These are phyloP conservation scores for Colletotrichum orchidophilum DNA, from an alignment of 2,329 filamentous ascomycete genomes.

Conservation along the genomic window DNA sequence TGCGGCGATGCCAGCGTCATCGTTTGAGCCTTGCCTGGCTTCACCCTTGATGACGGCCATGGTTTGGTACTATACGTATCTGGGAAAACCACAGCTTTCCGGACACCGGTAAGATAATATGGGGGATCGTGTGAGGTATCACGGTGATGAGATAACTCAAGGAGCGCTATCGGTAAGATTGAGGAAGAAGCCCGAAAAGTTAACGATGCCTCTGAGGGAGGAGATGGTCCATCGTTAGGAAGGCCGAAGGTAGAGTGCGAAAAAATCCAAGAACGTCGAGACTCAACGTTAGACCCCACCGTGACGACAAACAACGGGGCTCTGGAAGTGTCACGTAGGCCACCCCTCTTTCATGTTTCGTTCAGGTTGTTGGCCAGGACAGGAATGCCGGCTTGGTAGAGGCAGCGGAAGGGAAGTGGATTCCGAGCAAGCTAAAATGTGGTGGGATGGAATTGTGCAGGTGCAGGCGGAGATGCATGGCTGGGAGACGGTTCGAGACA, in stretches of 20 bases:
- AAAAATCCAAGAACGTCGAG: background rate
- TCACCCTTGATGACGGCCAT: slow-evolving; percentile 6
- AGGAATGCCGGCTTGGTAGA: slow-evolving; percentile 2
- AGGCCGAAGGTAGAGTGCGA: background rate
- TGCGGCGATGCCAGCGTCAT: slow-evolving; percentile 39
- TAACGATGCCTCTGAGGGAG: background rate
- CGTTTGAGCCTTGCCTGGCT: slow-evolving; percentile 30
- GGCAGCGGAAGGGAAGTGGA: slow-evolving; percentile 6
- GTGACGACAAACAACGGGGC: slow-evolving; percentile 23
- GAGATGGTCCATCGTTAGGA: background rate
- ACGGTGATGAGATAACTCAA: background rate
- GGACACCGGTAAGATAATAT: background rate
- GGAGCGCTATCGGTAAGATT: background rate
- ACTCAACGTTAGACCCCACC: background rate
- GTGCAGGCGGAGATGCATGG: background rate
- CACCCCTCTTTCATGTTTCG: slow-evolving; percentile 14
- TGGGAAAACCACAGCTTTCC: background rate
- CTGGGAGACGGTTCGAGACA: background rate
- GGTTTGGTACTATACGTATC: background rate
- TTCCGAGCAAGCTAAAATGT: slow-evolving; percentile 7
- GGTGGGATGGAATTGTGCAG: slow-evolving; percentile 3
- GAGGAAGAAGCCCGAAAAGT: background rate
- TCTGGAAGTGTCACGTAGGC: slow-evolving; percentile 8
- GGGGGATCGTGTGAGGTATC: too few species aligned
- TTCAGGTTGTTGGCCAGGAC: slow-evolving; percentile 8